Percentiles rank a stretch among this genome's conserved stretches.
Evolutionary conservation across 257 asterid genomes (phyloP).

Genomic region (Solanum tarapatanum): DNA sequence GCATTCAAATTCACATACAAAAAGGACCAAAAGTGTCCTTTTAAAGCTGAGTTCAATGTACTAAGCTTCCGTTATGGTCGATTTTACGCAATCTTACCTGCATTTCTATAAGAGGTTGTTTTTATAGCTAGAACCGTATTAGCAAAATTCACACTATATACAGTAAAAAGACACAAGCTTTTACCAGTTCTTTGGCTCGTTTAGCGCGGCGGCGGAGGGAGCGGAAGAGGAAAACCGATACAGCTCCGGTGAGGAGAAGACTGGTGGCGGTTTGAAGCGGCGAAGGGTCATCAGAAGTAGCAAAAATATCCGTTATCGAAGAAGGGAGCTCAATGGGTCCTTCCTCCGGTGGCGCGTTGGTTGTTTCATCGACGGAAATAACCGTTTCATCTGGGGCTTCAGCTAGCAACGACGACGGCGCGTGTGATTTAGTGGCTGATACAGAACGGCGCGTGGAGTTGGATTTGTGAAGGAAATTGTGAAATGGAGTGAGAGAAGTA

Average conservation of each 20-base stretch:
- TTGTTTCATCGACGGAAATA: neutral
- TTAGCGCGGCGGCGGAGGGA: constrained; percentile 83
- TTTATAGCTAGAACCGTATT: neutral
- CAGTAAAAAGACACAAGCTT: neutral
- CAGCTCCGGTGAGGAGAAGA: constrained; percentile 83
- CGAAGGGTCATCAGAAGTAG: constrained; percentile 40
- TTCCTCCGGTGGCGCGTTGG: constrained; percentile 10
- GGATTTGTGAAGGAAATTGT: neutral
- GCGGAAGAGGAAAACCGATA: constrained; percentile 69
- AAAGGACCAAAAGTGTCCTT: too few relatives aligned
- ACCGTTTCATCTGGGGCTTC: constrained; percentile 5
- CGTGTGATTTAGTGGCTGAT: constrained; percentile 10
- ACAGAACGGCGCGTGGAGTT: neutral
- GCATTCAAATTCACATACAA: too few relatives aligned
- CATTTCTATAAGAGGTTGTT: too few relatives aligned
- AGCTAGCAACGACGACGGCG: constrained; percentile 13
- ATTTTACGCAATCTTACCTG: too few relatives aligned
- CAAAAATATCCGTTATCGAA: constrained; percentile 32
- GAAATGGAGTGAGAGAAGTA: neutral
- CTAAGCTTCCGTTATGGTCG: too few relatives aligned
- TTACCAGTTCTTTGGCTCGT: constrained; percentile 68
- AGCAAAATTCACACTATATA: neutral
- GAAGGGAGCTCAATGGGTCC: constrained; percentile 70
- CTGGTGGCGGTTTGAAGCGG: constrained; percentile 75
- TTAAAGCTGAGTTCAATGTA: too few relatives aligned